Conservation (phyloP, 208 protist genomes). For the Herpetomonas samuelpessoai region DNA sequence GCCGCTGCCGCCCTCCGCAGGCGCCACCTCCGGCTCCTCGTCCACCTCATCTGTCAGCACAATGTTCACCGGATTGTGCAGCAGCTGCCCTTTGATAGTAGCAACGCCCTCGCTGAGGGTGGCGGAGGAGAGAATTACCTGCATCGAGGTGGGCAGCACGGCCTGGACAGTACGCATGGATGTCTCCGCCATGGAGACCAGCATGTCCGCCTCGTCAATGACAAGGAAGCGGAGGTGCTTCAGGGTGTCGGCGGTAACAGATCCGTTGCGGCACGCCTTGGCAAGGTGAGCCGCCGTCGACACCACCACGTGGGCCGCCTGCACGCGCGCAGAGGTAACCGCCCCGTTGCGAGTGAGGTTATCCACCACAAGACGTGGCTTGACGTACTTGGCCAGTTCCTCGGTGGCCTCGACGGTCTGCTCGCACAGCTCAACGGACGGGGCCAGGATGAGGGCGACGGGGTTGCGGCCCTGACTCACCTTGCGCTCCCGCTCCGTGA, state of each 20-base stretch:
- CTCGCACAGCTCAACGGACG: constrained; percentile 95
- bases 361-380: constrained; percentile 76
- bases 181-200: constrained; percentile 93
- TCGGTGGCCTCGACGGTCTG: constrained; percentile 88
- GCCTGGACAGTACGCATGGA: constrained; percentile 87
- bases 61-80: constrained; percentile 92
- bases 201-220: constrained; percentile 96
- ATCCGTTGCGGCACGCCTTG: constrained; percentile 44
- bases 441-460: constrained; percentile 93
- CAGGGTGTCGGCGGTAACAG: constrained; percentile 53
- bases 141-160: constrained; percentile 79
- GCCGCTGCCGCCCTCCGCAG: constrained; percentile 30
- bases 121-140: constrained; percentile 94
- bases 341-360: constrained; percentile 68
- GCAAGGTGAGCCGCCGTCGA: constrained; percentile 84
- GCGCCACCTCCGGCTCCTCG: constrained; percentile 36
- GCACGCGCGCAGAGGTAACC: constrained; percentile 54
- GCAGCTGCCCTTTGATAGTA: constrained; percentile 90
- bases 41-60: constrained; percentile 77
- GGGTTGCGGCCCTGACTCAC: constrained; percentile 39
- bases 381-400: constrained; percentile 72
- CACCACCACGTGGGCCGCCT: constrained; percentile 82
- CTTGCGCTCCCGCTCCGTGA: constrained; percentile 71
- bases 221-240: constrained; percentile 79
- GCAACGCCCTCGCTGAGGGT: constrained; percentile 93